Conservation (phyloP, 306 rosid genomes). For the Quercus robur region DNA sequence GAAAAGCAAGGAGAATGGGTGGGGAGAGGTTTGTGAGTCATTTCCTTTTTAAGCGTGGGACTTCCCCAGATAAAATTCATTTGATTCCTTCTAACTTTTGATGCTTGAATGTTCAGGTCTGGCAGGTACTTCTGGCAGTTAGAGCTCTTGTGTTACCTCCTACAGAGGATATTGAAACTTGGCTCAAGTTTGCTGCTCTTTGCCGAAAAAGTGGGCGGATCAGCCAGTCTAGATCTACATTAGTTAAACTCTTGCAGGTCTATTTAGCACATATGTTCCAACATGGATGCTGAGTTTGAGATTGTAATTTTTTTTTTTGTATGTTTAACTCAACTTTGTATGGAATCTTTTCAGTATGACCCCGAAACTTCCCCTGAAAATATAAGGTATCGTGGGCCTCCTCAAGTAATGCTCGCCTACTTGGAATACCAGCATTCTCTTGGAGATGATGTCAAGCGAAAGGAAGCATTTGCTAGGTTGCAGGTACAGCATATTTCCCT, state of each 20-base stretch:
- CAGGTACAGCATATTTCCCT: slow-evolving; percentile 54
- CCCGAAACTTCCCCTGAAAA: slow-evolving; percentile 83
- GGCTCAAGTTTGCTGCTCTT: slow-evolving; percentile 94
- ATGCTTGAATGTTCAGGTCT: slow-evolving; percentile 58
- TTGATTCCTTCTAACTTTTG: slow-evolving; percentile 16
- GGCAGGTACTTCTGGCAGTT: slow-evolving; percentile 78
- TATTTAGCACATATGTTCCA: slow-evolving; percentile 20
- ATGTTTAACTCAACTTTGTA: slow-evolving; percentile 14
- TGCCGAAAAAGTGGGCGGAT: slow-evolving; percentile 80
- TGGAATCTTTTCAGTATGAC: slow-evolving; percentile 56
- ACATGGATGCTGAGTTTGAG: slow-evolving; percentile 16
- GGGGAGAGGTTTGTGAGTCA: not conserved
- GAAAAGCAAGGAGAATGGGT: not conserved
- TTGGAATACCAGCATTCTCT: slow-evolving; percentile 91
- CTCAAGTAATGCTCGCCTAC: slow-evolving; percentile 93
- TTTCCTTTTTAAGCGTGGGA: not conserved
- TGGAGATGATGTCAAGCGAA: slow-evolving; percentile 94
- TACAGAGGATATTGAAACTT: slow-evolving; percentile 80
- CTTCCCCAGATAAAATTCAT: not conserved
- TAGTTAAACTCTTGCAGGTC: slow-evolving; percentile 93
- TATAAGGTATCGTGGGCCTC: slow-evolving; percentile 76
- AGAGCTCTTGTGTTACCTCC: slow-evolving; percentile 97
- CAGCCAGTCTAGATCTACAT: slow-evolving; percentile 90
- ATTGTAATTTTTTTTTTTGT: slow-evolving; percentile 1
- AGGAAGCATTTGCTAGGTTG: slow-evolving; percentile 88